Base-by-base conservation (phyloP, 2,329 filamentous ascomycete genomes). In the Epichloe glyceriae region DNA sequence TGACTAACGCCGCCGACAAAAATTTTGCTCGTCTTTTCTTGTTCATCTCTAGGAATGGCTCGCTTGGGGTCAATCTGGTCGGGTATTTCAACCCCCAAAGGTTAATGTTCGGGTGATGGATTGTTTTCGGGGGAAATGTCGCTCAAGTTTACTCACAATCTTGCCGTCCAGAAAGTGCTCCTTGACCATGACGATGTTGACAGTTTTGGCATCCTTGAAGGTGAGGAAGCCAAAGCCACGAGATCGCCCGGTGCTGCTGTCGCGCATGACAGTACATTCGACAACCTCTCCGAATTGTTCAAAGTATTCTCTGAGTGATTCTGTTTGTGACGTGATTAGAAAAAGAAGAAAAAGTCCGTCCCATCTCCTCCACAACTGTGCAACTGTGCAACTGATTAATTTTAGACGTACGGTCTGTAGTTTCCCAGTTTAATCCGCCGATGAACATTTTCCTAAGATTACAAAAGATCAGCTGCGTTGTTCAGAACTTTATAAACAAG, bases 101-200 rank as follows among this genome's bases (percentile, higher is more conserved):
- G 17, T 41, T 20, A 41, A 41, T 41, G 11, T 4, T 11, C 17
- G 15, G 15, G 12, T n/a, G 35, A 7, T 38, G 35, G 15, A 15
- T 43, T 14, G 5, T 22, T 42, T 42, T 8, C 15, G 8, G 8
- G 3, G 10, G 1, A 30, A 3, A 30, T 4, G 26, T 22, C 15
- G 10, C 17, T 20, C 0, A 15, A 12, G 35, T 17, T 40, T 41
- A 48, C 87, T 74, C 78, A 97, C 93, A 67, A 98, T 96, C 70
- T 98, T 98, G 55, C 93, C 93, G 65, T 98, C 93, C 20, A 98
- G 78, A 60, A 91, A 95, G 67, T 98, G 93, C 66, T 98, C 93
- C 71, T 98, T 98, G 55, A 98, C 93, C 93, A 98, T 98, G 56
- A 98, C 93, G 58, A 89, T 95, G 66, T 98, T 98, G 58, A 98